A percentile compares a stretch with the other conserved stretches of the same genome.
Evolutionary conservation across 495 filamentous ascomycete genomes (phyloP).

Genomic region (Clavariopsis aquatica): DNA sequence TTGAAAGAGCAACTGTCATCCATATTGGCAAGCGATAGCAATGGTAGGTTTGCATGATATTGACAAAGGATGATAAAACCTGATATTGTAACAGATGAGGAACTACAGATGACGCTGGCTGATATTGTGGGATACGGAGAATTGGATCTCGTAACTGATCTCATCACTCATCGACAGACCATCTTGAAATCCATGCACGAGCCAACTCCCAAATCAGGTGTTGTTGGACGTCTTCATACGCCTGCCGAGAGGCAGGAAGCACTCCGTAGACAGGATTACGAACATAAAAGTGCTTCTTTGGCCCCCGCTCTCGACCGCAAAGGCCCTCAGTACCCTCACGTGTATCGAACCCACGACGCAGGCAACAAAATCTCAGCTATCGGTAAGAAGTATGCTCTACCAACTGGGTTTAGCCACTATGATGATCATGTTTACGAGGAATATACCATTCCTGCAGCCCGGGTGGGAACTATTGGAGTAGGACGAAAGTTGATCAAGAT

Average conservation of each 20-base stretch:
- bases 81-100: constrained; percentile 62
- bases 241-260: constrained; percentile 75
- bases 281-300: constrained; percentile 78
- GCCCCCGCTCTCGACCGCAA: constrained; percentile 62
- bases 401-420: constrained; percentile 39
- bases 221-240: constrained; percentile 65
- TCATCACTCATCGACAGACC: constrained; percentile 71
- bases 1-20: constrained; percentile 72
- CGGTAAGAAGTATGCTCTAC: constrained; percentile 70
- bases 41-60: constrained; percentile 21
- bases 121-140: constrained; percentile 93
- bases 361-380: constrained; percentile 77
- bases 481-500: constrained; percentile 77
- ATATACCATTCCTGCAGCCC: constrained; percentile 77
- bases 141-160: constrained; percentile 81
- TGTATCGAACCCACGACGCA: constrained; percentile 78
- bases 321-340: constrained; percentile 79
- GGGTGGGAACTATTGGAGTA: constrained; percentile 69
- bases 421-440: constrained; percentile 73
- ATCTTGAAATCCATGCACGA: constrained; percentile 51
- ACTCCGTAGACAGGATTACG: constrained; percentile 68
- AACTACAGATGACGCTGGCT: constrained; percentile 83
- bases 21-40: constrained; percentile 61
- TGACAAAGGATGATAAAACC: constrained; percentile 23
- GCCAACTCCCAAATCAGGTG: constrained; percentile 51